Base-by-base conservation (phyloP, 257 asterid species). In the Primulina huaijiensis region DNA sequence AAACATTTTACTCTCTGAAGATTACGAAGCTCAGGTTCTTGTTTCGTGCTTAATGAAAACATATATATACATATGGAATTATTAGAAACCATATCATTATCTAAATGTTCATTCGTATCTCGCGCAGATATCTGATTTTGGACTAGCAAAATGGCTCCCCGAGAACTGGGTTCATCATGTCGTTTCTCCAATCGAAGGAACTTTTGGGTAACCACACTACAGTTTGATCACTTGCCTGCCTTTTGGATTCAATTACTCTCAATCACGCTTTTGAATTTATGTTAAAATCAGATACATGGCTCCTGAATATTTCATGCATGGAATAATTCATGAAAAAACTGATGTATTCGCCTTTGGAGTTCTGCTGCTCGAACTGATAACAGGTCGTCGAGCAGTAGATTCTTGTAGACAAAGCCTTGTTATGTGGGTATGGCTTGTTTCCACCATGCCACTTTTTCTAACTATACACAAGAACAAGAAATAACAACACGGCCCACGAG, bases 301-400 rank as follows among this genome's bases (percentile, higher is more conserved):
- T 64, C 98, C 98, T 0, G 98, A 93, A 71, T 93, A 93, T 67
- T 93, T 93, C 86, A 90, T 93, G 98, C 97, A 89, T 29, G 98
- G 98, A 67, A 66, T 93, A 40, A 87, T 93, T 43, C 82, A 90
- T 27, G 98, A 93, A 85, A 90, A 87, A 84, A 93, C 93, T 2
- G 98, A 93, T 74, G 97, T 90, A 40, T 93, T 93, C 65, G 96
- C 98, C 25, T 90, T 90, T 19, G 98, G 98, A 12, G 98, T 93
- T 62, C 83, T 93, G 29, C 72, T 93, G 23, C 84, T 93, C 50
- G 98, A 93, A 87, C 93, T 93, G 61, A 84, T 93, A 55, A 93
- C 98, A 40, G 98, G 98, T 37, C 96, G 97, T 2, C 90, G 82
- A 27, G 96, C 98, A 27, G 98, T 94, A 73, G 92, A 90, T 77